Evolutionary conservation across 1,284 basidiomycete genomes (phyloP).

Genomic region (Cutaneotrichosporon curvatum): DNA sequence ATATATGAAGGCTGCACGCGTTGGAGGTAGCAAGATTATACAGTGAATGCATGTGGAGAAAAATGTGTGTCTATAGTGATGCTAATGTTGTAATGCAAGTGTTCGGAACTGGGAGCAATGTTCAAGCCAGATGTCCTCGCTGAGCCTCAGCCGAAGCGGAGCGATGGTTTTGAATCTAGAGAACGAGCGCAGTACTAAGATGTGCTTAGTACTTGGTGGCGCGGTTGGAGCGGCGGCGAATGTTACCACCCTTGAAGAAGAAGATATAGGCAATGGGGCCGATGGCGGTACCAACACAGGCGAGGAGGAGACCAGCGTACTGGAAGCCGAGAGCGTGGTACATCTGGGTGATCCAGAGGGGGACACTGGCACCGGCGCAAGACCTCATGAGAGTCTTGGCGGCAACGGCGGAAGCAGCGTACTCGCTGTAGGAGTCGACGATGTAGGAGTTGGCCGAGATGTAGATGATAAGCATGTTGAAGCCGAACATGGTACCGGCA

Average conservation of each 20-base stretch:
- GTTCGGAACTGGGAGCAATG: no score
- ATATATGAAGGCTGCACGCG: no score
- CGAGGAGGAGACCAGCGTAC: conserved; percentile 32
- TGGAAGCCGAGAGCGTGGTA: conserved; percentile 32
- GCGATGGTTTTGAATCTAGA: no score
- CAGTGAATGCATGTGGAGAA: no score
- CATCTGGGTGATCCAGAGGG: conserved; percentile 26
- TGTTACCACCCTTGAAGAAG: conserved; percentile 35
- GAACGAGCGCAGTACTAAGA: no score
- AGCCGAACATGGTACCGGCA: conserved; percentile 31
- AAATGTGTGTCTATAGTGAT: no score
- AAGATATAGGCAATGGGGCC: conserved; percentile 37
- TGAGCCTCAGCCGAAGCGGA: no score
- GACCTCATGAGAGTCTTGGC: conserved; percentile 51
- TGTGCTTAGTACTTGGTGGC: conserved; percentile 18
- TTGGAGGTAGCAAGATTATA: no score
- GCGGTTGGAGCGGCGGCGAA: conserved; percentile 22
- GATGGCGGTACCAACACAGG: conserved; percentile 27
- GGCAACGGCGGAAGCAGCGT: conserved; percentile 46
- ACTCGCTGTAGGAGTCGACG: conserved; percentile 31
- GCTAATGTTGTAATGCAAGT: no score
- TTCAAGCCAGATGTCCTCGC: no score
- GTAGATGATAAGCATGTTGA: conserved; percentile 40
- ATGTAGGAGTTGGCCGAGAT: conserved; percentile 42
- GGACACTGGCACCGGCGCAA: conserved; percentile 44